Percentiles rank a stretch among this genome's conserved stretches.
phyloP scores from a whole-genome alignment of 1,284 basidiomycete species.

The Trichosporon faecale region DNA sequence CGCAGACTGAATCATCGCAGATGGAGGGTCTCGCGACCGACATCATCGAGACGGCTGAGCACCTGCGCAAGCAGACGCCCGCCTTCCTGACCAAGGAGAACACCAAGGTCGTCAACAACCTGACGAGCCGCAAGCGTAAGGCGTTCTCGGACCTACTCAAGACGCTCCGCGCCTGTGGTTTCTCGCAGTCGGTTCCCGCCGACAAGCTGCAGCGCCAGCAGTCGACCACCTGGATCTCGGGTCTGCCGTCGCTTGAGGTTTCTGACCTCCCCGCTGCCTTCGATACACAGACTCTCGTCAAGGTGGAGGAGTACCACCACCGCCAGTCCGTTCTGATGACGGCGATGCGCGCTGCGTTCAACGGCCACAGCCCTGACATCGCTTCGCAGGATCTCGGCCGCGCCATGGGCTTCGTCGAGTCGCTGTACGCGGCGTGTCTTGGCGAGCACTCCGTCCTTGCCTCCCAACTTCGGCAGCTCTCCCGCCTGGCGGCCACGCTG shows the following conservation, averaged over 20 bases:
- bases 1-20: constrained; percentile 19
- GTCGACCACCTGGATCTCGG: constrained; percentile 65
- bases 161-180: constrained; percentile 77
- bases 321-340: constrained; percentile 68
- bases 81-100: constrained; percentile 62
- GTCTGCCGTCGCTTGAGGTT: constrained; percentile 39
- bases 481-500: constrained; percentile 13
- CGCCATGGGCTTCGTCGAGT: constrained; percentile 76
- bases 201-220: constrained; percentile 66
- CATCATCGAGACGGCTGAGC: constrained; percentile 67
- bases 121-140: constrained; percentile 77
- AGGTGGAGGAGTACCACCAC: constrained; percentile 66
- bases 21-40: constrained; percentile 69
- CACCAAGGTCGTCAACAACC: constrained; percentile 69
- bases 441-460: constrained; percentile 43
- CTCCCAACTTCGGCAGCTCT: constrained; percentile 15
- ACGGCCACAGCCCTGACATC: constrained; percentile 75
- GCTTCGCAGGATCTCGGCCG: constrained; percentile 79
- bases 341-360: constrained; percentile 63
- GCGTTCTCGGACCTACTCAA: constrained; percentile 89
- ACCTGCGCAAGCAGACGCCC: constrained; percentile 61
- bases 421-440: constrained; percentile 65
- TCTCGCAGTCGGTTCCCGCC: constrained; percentile 69
- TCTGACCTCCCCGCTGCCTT: constrained; percentile 27
- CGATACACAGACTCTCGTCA: constrained; percentile 27